phyloP scores from a whole-genome alignment of 495 filamentous ascomycete species.

The Lasiosphaeria hispida region DNA sequence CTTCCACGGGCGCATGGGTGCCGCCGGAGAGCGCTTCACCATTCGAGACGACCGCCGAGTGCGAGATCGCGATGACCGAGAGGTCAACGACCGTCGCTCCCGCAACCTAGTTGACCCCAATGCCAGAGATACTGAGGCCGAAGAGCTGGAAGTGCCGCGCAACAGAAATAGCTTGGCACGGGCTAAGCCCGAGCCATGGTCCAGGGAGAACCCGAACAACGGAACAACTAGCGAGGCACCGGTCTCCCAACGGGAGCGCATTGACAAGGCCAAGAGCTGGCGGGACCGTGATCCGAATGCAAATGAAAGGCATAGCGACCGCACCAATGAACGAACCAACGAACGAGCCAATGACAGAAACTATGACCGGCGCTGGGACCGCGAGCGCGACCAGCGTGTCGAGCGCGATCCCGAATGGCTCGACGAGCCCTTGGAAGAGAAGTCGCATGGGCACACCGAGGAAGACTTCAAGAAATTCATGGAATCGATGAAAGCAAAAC shows the following conservation, averaged over 20 bases:
- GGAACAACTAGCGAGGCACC: conserved; percentile 33
- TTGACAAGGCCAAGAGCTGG: conserved; percentile 61
- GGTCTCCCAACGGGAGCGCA: conserved; percentile 53
- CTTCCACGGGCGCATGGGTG: conserved; percentile 57
- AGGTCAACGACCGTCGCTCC: conserved; percentile 53
- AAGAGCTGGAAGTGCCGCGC: conserved; percentile 55
- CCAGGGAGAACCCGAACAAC: conserved; percentile 37
- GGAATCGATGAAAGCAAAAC: conserved; percentile 76
- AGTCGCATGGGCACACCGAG: conserved; percentile 68
- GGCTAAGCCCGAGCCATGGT: conserved; percentile 46
- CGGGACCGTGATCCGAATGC: conserved; percentile 60
- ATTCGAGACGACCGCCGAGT: conserved; percentile 39
- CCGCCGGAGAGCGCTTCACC: conserved; percentile 33
- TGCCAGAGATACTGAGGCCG: conserved; percentile 48
- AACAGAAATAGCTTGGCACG: conserved; percentile 47
- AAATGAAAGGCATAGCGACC: conserved; percentile 22
- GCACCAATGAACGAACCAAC: conserved; percentile 35
- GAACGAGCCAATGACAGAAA: conserved; percentile 45
- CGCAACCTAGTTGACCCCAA: conserved; percentile 48
- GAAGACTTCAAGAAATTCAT: conserved; percentile 97
- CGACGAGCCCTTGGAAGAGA: conserved; percentile 71
- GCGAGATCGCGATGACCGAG: conserved; percentile 47
- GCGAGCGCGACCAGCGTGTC: conserved; percentile 60
- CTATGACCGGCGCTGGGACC: conserved; percentile 55
- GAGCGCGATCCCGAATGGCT: conserved; percentile 87